Evolutionary conservation across 2,329 filamentous ascomycete genomes (phyloP).

Genomic region (Trichoderma koningiopsis): DNA sequence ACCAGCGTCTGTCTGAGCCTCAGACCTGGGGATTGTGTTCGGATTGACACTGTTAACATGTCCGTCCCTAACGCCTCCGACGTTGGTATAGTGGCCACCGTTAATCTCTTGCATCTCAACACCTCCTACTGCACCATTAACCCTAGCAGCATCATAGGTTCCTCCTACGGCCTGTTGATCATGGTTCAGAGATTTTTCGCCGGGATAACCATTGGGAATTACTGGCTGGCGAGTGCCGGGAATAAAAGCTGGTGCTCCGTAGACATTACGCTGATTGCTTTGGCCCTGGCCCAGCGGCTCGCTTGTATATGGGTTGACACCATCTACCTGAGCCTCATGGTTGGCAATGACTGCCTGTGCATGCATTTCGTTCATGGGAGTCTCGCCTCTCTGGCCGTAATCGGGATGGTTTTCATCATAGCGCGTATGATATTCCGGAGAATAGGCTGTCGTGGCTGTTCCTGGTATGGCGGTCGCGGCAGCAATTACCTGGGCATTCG

Average conservation of each 20-base stretch:
- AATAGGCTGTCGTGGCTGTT: constrained; percentile 31
- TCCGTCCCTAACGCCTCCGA: constrained; percentile 1
- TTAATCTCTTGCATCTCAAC: constrained; percentile 4
- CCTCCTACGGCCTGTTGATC: neutral
- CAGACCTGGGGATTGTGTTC: constrained; percentile 29
- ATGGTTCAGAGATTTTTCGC: neutral
- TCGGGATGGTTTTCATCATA: constrained; percentile 32
- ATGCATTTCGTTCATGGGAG: constrained; percentile 51
- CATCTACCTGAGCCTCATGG: constrained; percentile 55
- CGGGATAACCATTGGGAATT: neutral
- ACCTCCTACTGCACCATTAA: neutral
- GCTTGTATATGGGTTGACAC: constrained; percentile 60
- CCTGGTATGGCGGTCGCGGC: constrained; percentile 57
- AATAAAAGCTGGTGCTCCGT: constrained; percentile 1
- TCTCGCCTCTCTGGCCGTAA: constrained; percentile 51
- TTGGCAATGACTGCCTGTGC: constrained; percentile 55
- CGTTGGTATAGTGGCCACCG: constrained; percentile 28
- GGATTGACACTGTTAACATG: constrained; percentile 26
- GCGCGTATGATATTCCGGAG: constrained; percentile 36
- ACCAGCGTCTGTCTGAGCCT: constrained; percentile 31
- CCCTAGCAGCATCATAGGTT: neutral
- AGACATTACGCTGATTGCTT: constrained; percentile 24
- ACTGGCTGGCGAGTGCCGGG: constrained; percentile 10
- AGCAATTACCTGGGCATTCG: constrained; percentile 61
- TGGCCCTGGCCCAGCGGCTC: constrained; percentile 41